Base-by-base conservation (phyloP, 805 yeast genomes). In the Candida stauntonica region DNA sequence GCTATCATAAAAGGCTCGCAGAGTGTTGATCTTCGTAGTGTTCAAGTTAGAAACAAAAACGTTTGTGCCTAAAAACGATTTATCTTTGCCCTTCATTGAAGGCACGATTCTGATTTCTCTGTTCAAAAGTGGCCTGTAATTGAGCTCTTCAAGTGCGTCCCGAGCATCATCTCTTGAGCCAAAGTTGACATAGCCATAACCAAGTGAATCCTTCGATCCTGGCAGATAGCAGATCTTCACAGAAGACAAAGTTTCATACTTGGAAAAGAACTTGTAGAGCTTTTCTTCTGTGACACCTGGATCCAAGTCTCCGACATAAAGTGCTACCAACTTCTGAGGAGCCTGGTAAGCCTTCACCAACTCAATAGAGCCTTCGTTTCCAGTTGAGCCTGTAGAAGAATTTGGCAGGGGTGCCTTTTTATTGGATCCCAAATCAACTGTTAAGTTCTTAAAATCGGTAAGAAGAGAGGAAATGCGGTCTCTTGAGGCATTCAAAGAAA, bases 161-260 rank as follows among this genome's bases (percentile, higher is more conserved):
- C 67, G 68, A 0, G 86, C 86, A 37, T 75, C 81, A 8, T 59
- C 51, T 31, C 66, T 64, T 5, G 57, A 60, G 7, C 61, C 59
- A 54, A 80, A 81, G 40, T 83, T 81, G 15, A 82, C 78, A 55
- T 82, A 84, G 0, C 87, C 93, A 58, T 83, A 81, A 3, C 87
- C 83, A 40, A 86, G 61, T 1, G 88, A 75, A 34, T 68, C 61
- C 17, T 72, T 72, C n/a, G 74, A 64, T 23, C 63, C 61, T 18
- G 75, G 70, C 48, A 77, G 75, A 39, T 67, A 62, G 47, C 87
- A 77, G 29, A 84, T 66, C 52, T 80, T 81, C 21, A 78, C 76
- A 4, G 84, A 73, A 12, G 70, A 55, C 13, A 81, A 66, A 0
- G 79, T 65, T 8, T 72, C 67, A 42, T 44, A 70, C 13, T 48